Base-by-base conservation (phyloP, 2,329 filamentous ascomycete species). In the Penicillium olsonii region DNA sequence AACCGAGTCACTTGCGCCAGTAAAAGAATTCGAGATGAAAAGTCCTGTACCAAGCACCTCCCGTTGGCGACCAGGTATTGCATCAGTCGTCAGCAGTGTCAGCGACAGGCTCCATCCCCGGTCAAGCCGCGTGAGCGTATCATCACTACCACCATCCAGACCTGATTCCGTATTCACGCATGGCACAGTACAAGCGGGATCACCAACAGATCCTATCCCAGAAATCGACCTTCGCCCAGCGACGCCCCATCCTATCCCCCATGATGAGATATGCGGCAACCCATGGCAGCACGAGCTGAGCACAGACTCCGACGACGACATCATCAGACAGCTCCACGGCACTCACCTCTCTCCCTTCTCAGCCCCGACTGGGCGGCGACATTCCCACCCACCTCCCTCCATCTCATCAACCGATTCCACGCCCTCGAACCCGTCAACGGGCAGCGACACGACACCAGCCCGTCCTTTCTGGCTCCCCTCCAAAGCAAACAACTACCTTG, bases 401-500 rank as follows among this genome's bases (percentile, higher is more conserved):
- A 46, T 44, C 26, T 39, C 45, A 26, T 53, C 50, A 18, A 44
- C 50, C n/a, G 50, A 50, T 33, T 50, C 50, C 4, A 50, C 38
- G 29, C 35, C 39, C 12, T 53, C 50, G 17, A 45, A 48, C 22
- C 35, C 38, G 5, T 46, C 45, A 18, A 49, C 38, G 5, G 20
- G 33, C 7, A 49, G 51, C 35, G 45, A 34, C 17, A 12, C 31
- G 14, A 7, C 14, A 19, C 39, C 22, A 52, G 44, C 38, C 38
- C 42, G 47, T 11, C 41, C 44, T 8, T 57, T 62, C 15, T 64
- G 63, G 45, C 63, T 73, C 8, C 70, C 71, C 6, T 61, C 56
- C 35, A 64, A 69, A 51, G 63, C 61, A 27, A 70, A 72, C 46
- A 55, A 61, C 11, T 71, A 64, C 31, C 61, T 64, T 0, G 69